Evolutionary conservation across 2,329 filamentous ascomycete species (phyloP).

Genomic region (Colletotrichum nymphaeae): DNA sequence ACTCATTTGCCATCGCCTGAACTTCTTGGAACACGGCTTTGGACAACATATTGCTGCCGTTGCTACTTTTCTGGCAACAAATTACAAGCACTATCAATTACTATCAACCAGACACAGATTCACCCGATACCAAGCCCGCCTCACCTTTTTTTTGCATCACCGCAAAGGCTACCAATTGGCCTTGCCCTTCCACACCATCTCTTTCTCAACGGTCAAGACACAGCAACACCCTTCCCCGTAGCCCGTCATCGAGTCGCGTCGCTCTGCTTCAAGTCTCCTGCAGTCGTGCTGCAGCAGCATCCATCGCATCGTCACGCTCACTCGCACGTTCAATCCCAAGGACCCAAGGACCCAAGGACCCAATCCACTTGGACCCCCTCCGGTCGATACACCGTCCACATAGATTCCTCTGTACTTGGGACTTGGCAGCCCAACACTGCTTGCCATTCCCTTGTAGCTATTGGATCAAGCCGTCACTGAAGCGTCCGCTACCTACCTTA

Average conservation of each 20-base stretch:
- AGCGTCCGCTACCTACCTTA: conserved; percentile 14
- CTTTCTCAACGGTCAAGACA: not conserved
- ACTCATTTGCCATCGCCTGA: conserved; percentile 21
- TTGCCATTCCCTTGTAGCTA: not conserved
- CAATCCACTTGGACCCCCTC: conserved; percentile 24
- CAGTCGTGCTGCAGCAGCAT: not conserved
- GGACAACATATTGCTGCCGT: not conserved
- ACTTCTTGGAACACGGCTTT: conserved; percentile 26
- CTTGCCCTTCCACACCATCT: conserved; percentile 30
- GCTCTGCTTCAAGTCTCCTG: not conserved
- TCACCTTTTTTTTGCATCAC: conserved; percentile 2
- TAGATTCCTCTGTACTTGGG: conserved; percentile 27
- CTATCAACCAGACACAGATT: not conserved
- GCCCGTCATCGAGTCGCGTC: not conserved
- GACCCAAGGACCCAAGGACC: not conserved
- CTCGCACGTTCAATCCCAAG: not conserved
- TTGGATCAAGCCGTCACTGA: conserved; percentile 29
- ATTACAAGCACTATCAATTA: not conserved
- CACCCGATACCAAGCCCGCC: not conserved
- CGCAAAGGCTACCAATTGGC: conserved; percentile 28
- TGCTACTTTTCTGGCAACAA: not conserved
- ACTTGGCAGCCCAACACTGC: conserved; percentile 32
- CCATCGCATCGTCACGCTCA: conserved; percentile 4
- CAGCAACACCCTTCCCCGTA: not conserved
- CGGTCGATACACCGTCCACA: conserved; percentile 9